Base-by-base conservation (phyloP, 768 basidiomycete species). In the Rhodotorula diobovata region DNA sequence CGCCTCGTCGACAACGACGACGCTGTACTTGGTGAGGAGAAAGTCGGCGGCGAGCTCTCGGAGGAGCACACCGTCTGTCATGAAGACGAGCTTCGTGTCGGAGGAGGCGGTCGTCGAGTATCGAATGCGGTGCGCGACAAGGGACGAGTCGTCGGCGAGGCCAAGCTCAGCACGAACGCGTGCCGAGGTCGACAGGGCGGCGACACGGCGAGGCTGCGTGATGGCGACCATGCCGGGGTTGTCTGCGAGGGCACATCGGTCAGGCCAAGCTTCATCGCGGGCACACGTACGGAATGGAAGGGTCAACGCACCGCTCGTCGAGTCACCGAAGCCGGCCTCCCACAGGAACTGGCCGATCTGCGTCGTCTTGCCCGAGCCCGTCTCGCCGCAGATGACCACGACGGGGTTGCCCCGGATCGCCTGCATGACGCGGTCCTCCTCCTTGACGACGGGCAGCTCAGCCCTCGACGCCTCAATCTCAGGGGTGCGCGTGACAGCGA, bases 321-420 rank as follows among this genome's bases (percentile, higher is more conserved):
- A 84, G 58, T 86, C 85, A 4, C 95, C 96, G 79, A 94, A 98
- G 0, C 96, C 96, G 32, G 90, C 91, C 80, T 99, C 96, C 71
- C 89, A 97, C n/a, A 99, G 83, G 81, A 98, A 97, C 79, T 98
- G 96, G 20, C 96, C 96, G 14, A 98, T 88, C 80, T 98, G 96
- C 0, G 96, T 99, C 2, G 96, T 98, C 82, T 98, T 99, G 57
- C 96, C 96, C 78, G 91, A 94, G 60, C 96, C 96, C 25, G 96
- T 99, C 83, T 99, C 95, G 80, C 96, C 89, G 71, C 88, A 89
- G 55, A 96, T 88, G 67, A 94, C 85, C 39, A 93, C 88, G 12
- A 95, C 90, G 0, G 89, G 87, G 79, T 98, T 87, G 46, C 96
- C 82, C 64, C 91, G 80, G 56, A 99, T 87, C 10, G 92, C 86